Percentiles rank a stretch among this genome's conserved stretches.
Conservation (phyloP, 2,329 filamentous ascomycete species). For the Fusarium sambucinum region DNA sequence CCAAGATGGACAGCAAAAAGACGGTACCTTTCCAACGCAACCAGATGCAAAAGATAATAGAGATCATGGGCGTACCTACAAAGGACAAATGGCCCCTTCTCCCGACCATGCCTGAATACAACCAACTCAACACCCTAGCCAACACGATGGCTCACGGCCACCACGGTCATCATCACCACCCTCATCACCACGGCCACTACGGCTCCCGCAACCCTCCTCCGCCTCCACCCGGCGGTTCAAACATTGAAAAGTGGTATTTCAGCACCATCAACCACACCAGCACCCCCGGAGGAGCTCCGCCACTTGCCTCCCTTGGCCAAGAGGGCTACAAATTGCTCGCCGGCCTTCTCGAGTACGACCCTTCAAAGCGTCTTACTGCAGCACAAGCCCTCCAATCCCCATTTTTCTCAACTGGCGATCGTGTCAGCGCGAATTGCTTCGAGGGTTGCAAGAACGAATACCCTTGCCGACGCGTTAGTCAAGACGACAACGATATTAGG, state of each 20-base stretch:
- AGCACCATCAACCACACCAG: conserved; percentile 72
- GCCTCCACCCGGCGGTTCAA: conserved; percentile 53
- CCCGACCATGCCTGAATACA: conserved; percentile 86
- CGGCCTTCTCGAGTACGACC: conserved; percentile 91
- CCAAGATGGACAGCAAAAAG: conserved; percentile 99
- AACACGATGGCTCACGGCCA: conserved; percentile 60
- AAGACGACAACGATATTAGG: conserved; percentile 97
- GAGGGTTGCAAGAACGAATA: conserved; percentile 91
- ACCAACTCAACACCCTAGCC: conserved; percentile 72
- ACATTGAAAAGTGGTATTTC: conserved; percentile 85
- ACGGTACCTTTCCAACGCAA: conserved; percentile 97
- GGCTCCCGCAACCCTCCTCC: conserved; percentile 55
- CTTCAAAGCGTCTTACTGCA: conserved; percentile 86
- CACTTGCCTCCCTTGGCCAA: conserved; percentile 71
- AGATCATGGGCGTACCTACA: conserved; percentile 91
- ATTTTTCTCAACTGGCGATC: conserved; percentile 83
- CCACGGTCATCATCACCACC: conserved; percentile 58
- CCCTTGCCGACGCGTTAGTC: conserved; percentile 87
- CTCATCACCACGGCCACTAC: conserved; percentile 59
- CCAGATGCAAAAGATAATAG: conserved; percentile 99
- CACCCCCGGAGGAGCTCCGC: conserved; percentile 50
- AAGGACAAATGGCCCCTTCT: conserved; percentile 91
- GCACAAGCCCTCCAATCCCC: conserved; percentile 89
- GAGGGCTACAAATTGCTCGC: conserved; percentile 88
- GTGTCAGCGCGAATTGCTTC: conserved; percentile 86